Evolutionary conservation across 2,329 filamentous ascomycete species (phyloP).

Genomic region (Gnomoniopsis sp.): DNA sequence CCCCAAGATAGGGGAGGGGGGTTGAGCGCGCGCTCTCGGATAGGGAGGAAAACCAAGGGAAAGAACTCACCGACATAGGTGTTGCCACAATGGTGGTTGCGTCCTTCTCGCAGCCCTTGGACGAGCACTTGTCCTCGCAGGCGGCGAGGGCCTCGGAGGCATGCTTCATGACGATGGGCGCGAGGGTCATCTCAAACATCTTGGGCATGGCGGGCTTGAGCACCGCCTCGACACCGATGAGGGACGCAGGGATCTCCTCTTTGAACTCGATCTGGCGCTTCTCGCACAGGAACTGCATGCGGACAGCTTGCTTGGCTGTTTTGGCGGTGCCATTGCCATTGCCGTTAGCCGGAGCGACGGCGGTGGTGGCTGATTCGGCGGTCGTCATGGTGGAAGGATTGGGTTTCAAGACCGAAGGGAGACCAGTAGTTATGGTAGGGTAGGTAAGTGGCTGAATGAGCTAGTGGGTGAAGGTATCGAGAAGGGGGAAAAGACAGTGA

Average conservation of each 20-base stretch:
- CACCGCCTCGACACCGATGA: conserved; percentile 15
- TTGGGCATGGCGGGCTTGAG: conserved; percentile 16
- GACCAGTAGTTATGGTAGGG: too few relatives aligned
- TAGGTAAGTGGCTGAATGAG: too few relatives aligned
- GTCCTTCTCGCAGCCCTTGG: conserved; percentile 7
- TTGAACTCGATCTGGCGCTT: conserved; percentile 18
- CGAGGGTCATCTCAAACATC: conserved; percentile 15
- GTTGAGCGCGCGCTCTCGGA: too few relatives aligned
- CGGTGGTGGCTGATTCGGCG: background rate
- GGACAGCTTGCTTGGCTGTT: conserved; percentile 13
- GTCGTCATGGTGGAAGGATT: background rate
- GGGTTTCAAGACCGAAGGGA: too few relatives aligned
- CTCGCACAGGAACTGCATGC: conserved; percentile 19
- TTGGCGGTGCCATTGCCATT: background rate
- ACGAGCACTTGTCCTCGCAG: conserved; percentile 17
- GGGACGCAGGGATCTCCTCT: conserved; percentile 15
- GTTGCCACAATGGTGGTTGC: conserved; percentile 15
- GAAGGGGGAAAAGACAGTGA: too few relatives aligned
- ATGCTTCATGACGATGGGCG: conserved; percentile 16
- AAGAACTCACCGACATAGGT: conserved; percentile 18
- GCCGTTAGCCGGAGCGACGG: background rate
- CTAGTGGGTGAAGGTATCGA: too few relatives aligned
- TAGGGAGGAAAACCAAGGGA: background rate
- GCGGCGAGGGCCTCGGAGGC: conserved; percentile 15
- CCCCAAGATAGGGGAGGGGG: too few relatives aligned